Evolutionary conservation across 495 filamentous ascomycete species (phyloP), one percentile per base, ranked within the genome.

Genomic region (Talaromyces wortmannii): DNA sequence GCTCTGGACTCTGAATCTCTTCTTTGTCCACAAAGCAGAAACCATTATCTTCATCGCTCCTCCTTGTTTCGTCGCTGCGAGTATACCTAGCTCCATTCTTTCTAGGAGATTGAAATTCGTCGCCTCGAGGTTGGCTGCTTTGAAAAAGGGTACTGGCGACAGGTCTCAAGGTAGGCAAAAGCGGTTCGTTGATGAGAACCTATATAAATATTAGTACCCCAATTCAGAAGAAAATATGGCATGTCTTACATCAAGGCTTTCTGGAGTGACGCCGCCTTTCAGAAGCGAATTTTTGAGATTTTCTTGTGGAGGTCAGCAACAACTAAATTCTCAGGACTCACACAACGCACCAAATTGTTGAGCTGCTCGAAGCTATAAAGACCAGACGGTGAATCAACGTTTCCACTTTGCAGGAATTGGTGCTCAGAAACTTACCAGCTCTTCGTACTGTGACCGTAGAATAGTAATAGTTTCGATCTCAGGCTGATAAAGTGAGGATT

Each of bases 201-300:
- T 85, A 55, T 32, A n/a, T 15, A 12, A 45, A 43, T 17, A 47
- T 70, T 61, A 66, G 59, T 57, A 50, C 53, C 43, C 44, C 23
- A 23, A 23, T 23, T 23, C 2, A 23, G 23, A 23, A 23, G 23
- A 4, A 23, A 23, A 23, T 23, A 4, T 23, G 23, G 23, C 23
- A 23, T 23, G 23, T 52, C 76, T 64, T 67, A 85, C 83, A 64
- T 80, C 74, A 43, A 91, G 67, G 16, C 79, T 83, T 48, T 84
- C 82, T 36, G 75, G 68, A 3, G 78, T 76, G 50, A 90, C 75
- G 3, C 86, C 87, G 31, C 82, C 84, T 51, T 73, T 76, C 50
- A 83, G 67, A 11, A 91, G 78, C 52, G 83, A 83, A 5, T 74
- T 76, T 52, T 75, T 80, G 33, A 91, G 72, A 52, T 81, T 83